Evolutionary conservation across 352 stramenopile species (phyloP).

Genomic region (Phytophthora brassicae): DNA sequence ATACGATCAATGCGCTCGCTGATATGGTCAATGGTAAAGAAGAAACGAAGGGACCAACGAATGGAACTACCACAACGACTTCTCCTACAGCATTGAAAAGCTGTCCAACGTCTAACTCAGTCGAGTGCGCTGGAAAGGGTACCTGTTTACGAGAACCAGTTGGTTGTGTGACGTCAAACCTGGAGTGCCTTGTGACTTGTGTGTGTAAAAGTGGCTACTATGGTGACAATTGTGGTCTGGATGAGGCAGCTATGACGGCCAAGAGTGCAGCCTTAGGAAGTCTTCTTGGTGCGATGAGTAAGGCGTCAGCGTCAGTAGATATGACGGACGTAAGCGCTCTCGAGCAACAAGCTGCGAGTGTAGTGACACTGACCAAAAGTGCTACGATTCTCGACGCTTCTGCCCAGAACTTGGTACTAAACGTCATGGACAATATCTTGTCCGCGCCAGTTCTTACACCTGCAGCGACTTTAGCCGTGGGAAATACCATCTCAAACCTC

Average conservation of each 20-base stretch:
- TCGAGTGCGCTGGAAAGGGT: slow-evolving; percentile 50
- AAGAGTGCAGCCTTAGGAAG: slow-evolving; percentile 54
- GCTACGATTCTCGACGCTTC: slow-evolving; percentile 52
- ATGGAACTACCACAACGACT: slow-evolving; percentile 16
- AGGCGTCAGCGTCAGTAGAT: slow-evolving; percentile 50
- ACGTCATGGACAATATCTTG: slow-evolving; percentile 61
- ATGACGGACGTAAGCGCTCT: slow-evolving; percentile 49
- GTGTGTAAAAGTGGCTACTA: slow-evolving; percentile 51
- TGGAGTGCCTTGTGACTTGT: slow-evolving; percentile 57
- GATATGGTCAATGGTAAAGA: slow-evolving; percentile 63
- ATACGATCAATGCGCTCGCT: slow-evolving; percentile 62
- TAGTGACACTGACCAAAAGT: slow-evolving; percentile 69
- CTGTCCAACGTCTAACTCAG: slow-evolving; percentile 44
- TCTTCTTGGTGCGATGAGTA: slow-evolving; percentile 62
- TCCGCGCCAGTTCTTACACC: slow-evolving; percentile 51
- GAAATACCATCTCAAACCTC: slow-evolving; percentile 64
- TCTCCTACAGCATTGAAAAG: slow-evolving; percentile 44
- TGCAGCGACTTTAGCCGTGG: slow-evolving; percentile 48
- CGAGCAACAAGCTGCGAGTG: slow-evolving; percentile 65
- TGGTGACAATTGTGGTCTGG: slow-evolving; percentile 59
- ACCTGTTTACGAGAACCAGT: slow-evolving; percentile 48
- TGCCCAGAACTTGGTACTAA: slow-evolving; percentile 49
- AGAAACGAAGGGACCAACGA: slow-evolving; percentile 29
- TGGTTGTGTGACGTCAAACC: slow-evolving; percentile 44
- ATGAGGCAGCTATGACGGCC: slow-evolving; percentile 48